phyloP scores from a whole-genome alignment of 164 flowering plant genomes.

The Stephania yunnanensis region DNA sequence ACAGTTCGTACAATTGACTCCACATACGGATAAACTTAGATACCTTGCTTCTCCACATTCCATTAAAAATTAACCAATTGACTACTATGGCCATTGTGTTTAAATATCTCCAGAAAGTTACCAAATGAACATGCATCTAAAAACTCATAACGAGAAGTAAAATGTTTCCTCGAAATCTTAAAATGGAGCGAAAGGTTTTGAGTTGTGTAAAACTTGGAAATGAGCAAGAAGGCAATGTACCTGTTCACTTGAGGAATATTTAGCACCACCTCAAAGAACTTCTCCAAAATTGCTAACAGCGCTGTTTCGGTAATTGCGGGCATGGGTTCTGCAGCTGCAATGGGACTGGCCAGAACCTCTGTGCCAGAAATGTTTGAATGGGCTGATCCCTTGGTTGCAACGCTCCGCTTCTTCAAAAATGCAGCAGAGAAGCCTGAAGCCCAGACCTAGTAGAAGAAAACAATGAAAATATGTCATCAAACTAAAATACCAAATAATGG shows the following conservation, averaged over 20 bases:
- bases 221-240: slow-evolving; percentile 24
- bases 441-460: slow-evolving; percentile 55
- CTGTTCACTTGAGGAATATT: slow-evolving; percentile 79
- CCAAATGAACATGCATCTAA: background rate
- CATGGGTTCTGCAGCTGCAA: slow-evolving; percentile 30
- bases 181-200: background rate
- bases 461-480: background rate
- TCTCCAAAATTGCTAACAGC: slow-evolving; percentile 63
- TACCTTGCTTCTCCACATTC: too few relatives aligned
- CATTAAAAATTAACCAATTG: too few relatives aligned
- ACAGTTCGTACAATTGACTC: too few relatives aligned
- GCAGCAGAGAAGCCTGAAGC: slow-evolving; percentile 99
- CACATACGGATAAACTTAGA: too few relatives aligned
- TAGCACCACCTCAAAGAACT: slow-evolving; percentile 73
- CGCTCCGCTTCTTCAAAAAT: slow-evolving; percentile 77
- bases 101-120: background rate
- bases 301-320: slow-evolving; percentile 86
- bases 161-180: background rate
- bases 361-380: slow-evolving; percentile 20
- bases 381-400: slow-evolving; percentile 56
- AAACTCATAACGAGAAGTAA: background rate
- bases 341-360: slow-evolving; percentile 20
- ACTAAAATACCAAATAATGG: too few relatives aligned
- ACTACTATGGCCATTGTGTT: background rate
- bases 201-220: too few relatives aligned